These are phyloP conservation scores for Bruguiera gymnorhiza DNA, from an alignment of 345 rosid species.

Conservation along the genomic window DNA sequence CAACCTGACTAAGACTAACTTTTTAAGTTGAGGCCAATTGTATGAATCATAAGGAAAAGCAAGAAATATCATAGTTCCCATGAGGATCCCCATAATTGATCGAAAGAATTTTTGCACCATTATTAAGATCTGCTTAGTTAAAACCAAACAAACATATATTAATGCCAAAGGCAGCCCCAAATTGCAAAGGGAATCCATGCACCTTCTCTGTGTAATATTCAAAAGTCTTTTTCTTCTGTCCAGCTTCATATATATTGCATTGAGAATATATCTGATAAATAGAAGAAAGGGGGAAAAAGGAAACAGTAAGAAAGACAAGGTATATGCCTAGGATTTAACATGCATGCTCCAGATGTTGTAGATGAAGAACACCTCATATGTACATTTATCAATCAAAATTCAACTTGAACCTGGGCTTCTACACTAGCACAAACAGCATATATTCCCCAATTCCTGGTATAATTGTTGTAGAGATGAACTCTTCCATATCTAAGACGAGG, in stretches of 20 bases:
- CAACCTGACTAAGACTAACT: neutral
- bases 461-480: conserved; percentile 84
- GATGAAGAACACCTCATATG: neutral
- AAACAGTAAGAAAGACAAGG: neutral
- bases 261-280: conserved; percentile 74
- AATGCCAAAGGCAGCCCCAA: too few species aligned
- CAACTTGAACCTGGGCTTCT: conserved; percentile 58
- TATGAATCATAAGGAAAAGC: neutral
- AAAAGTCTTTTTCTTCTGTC: conserved; percentile 52
- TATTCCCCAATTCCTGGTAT: conserved; percentile 82
- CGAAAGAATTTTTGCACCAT: too few species aligned
- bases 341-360: neutral
- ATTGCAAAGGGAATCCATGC: neutral
- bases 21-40: neutral
- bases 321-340: neutral
- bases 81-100: too few species aligned
- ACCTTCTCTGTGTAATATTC: conserved; percentile 6
- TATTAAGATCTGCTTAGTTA: too few species aligned
- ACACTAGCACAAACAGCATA: conserved; percentile 96
- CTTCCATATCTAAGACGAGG: conserved; percentile 91
- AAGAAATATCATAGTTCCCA: neutral
- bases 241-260: conserved; percentile 94
- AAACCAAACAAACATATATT: too few species aligned
- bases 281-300: neutral
- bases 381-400: neutral